These are phyloP conservation scores for Lactuca saligna DNA, from an alignment of 129 eudicot genomes.

Conservation along the genomic window DNA sequence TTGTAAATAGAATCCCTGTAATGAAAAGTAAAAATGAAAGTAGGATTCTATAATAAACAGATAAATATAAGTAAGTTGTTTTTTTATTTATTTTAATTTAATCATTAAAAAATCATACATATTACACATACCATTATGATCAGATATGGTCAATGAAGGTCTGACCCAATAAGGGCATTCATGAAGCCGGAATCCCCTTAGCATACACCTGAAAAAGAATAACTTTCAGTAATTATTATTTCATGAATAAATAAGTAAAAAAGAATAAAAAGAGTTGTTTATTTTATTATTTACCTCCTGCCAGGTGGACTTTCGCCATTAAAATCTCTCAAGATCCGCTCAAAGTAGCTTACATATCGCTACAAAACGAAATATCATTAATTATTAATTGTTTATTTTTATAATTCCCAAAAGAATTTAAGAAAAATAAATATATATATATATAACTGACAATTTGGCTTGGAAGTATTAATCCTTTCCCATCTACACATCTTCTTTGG, in stretches of 20 bases:
- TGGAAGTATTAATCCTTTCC: constrained; percentile 87
- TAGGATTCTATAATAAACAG: too few relatives aligned
- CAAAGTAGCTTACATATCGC: constrained; percentile 96
- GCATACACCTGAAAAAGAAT: constrained; percentile 79
- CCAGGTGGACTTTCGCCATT: constrained; percentile 79
- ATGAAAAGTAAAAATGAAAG: too few relatives aligned
- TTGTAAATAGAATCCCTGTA: constrained; percentile 78
- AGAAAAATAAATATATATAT: constrained; percentile 11
- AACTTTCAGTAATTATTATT: constrained; percentile 22
- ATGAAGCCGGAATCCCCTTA: constrained; percentile 90
- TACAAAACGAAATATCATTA: constrained; percentile 25
- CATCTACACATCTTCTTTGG: constrained; percentile 92
- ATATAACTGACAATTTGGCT: constrained; percentile 86
- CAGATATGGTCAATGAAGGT: constrained; percentile 84
- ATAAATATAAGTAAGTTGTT: too few relatives aligned
- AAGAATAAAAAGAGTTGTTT: background rate
- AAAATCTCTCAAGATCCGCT: constrained; percentile 56
- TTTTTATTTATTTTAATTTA: too few relatives aligned
- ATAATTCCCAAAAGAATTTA: constrained; percentile 2
- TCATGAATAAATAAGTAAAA: background rate
- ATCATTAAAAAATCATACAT: background rate
- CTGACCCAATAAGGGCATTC: constrained; percentile 95
- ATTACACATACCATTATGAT: constrained; percentile 68
- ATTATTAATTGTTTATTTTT: constrained; percentile 1
- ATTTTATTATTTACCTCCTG: constrained; percentile 54